Evolutionary conservation across 108 stramenopile species (phyloP), one percentile per base, ranked within the genome.

Genomic region (Nannochloropsis gaditana): DNA sequence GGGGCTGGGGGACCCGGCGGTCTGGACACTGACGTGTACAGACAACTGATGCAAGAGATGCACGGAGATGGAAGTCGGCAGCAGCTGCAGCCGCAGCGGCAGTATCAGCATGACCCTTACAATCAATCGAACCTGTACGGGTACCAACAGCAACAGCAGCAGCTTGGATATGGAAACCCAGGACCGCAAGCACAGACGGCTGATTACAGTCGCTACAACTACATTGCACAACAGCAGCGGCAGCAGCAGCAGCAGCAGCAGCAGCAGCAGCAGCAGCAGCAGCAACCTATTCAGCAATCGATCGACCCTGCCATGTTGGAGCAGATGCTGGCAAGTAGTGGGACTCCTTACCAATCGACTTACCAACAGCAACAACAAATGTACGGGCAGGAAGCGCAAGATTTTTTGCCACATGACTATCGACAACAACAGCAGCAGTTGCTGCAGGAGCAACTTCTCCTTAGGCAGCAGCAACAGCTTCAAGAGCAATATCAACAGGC

Each of bases 61-160:
- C 2, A 73, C 19, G 19, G n/a, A 3, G n/a, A n/a, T 73, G 59
- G 15, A 3, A 6, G 59, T 73, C 19, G n/a, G 19, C 59, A 6
- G 59, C 59, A 73, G 59, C 59, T n/a, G 19, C 59, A 6, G 59
- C 59, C 15, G 59, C 59, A 73, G 59, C 59, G 2, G 59, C 59
- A 73, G 59, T 73, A 73, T n/a, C 59, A 73, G 59, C 59, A 73
- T n/a, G 59, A 73, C n/a, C 59, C 59, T 73, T 73, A 73, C 8
- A 15, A 73, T 15, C 59, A 73, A n/a, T n/a, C 15, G 59, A 73
- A 73, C 59, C 19, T n/a, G 19, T 73, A 73, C 59, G 19, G 19
- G 19, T 73, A 73, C 59, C 59, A 73, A 73, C 59, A 31, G 31
- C 31, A 4, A 73, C 59, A 15, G 59, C 59, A 73, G 59, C 3